Base-by-base conservation (phyloP, 257 asterid genomes). In the Ajuga chamaepitys region DNA sequence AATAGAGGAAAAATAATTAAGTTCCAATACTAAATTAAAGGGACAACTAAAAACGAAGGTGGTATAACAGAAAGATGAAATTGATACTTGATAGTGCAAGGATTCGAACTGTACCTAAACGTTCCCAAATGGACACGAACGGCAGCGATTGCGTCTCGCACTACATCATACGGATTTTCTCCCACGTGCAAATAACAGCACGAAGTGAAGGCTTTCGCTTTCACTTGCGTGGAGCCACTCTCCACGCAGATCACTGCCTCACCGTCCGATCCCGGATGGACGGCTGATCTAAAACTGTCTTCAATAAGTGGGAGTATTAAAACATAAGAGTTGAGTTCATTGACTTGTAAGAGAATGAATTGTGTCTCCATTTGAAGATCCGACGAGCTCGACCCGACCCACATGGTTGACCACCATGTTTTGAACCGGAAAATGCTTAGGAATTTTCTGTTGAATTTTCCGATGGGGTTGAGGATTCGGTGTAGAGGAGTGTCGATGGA, bases 401-500 rank as follows among this genome's bases (percentile, higher is more conserved):
- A 81, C 76, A 66, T 67, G 3, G 83, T 81, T 0, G 86, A 74
- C 86, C 86, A 81, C 86, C 86, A 81, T 34, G 79, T 68, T 42
- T 81, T 81, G 64, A 81, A 81, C 9, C 81, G 76, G 32, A 81
- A 81, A n/a, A 81, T 53, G 32, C 83, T 77, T 20, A 81, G 22
- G 22, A 81, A 81, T 5, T 74, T 68, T 7, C 79, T 25, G 60
- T 72, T 40, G 64, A 81, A 62, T 38, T 68, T 77, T 16, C 83
- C 83, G n/a, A 81, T 68, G 6, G 86, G 68, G 51, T 70, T 61
- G 3, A 73, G 69, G 58, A 80, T 66, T 50, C 82, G 60, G 62
- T 80, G 68, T 9, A 24, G 59, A 28, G 85, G 79, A 37, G 7
- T 34, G 3, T 72, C 40, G 7, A 75, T 44, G 0, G 79, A 63